phyloP scores from a whole-genome alignment of 192 early-diverging fungal species.

The Coemansia biformis region DNA sequence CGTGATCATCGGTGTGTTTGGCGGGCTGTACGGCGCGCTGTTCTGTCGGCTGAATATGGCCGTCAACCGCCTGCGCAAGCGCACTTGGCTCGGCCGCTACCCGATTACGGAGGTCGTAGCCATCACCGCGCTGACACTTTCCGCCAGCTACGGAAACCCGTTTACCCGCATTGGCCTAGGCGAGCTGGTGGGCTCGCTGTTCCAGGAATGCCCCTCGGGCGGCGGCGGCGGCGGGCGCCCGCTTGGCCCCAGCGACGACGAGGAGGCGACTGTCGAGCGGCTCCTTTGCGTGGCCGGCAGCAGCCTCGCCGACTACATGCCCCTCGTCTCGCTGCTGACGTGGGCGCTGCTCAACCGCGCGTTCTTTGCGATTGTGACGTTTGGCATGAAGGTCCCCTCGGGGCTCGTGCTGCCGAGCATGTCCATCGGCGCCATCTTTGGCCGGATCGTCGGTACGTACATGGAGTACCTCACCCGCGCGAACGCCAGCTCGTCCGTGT shows the following conservation, averaged over 20 bases:
- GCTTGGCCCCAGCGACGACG: slow-evolving; percentile 35
- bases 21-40: slow-evolving; percentile 79
- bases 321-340: slow-evolving; percentile 40
- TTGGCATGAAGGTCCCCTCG: slow-evolving; percentile 53
- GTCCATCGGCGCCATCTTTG: slow-evolving; percentile 54
- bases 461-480: slow-evolving; percentile 48
- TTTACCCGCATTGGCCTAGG: slow-evolving; percentile 80
- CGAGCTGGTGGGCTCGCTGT: slow-evolving; percentile 83
- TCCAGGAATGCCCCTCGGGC: slow-evolving; percentile 73
- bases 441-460: slow-evolving; percentile 37
- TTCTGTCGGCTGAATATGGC: slow-evolving; percentile 68
- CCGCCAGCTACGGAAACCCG: slow-evolving; percentile 71
- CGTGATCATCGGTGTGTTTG: slow-evolving; percentile 62
- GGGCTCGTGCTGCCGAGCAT: slow-evolving; percentile 55
- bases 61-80: slow-evolving; percentile 68
- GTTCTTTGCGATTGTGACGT: slow-evolving; percentile 51
- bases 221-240: slow-evolving; percentile 2
- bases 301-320: slow-evolving; percentile 39
- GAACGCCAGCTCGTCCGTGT: slow-evolving; percentile 26
- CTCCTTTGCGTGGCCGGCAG: slow-evolving; percentile 57
- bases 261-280: slow-evolving; percentile 57
- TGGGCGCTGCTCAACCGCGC: slow-evolving; percentile 46
- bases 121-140: slow-evolving; percentile 66
- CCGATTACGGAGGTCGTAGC: slow-evolving; percentile 71
- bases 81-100: slow-evolving; percentile 59